Base-by-base conservation (phyloP, 2,329 filamentous ascomycete species). In the Ceratocystis cubensis region DNA sequence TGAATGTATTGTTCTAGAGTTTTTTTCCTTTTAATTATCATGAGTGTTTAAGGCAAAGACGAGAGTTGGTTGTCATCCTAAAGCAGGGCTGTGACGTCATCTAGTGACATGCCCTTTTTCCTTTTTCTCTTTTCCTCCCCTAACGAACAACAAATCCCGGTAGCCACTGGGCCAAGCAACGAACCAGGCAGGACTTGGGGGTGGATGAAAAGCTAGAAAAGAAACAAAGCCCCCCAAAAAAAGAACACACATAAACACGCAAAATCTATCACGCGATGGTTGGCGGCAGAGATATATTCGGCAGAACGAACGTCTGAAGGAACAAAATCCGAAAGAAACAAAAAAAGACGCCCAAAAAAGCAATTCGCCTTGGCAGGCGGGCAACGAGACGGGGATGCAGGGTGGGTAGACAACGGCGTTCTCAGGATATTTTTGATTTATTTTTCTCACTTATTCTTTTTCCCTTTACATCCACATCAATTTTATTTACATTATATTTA, bases 1-100 rank as follows among this genome's bases (percentile, higher is more conserved):
- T 99, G 77, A 96, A 91, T 75, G 90, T 94, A 69, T 82, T 99
- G 64, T 99, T 99, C 30, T 68, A 66, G 20, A 45, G 22, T 7
- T 28, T 48, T 20, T 20, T 6, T 25, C 20, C 22, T 59, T 37
- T 59, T 37, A 8, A n/a, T 59, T 3, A n/a, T 37, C 15, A 37
- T 5, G 17, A 59, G 17, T 33, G 25, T 59, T 57, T 20, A 30
- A 30, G 56, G 56, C n/a, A n/a, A 25, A 37, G 56, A 33, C 56
- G 15, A n/a, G 48, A 59, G 28, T 59, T 37, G 56, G 28, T 37
- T 41, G 48, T 53, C 25, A 15, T 37, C 28, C 25, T n/a, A 37
- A 33, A 59, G 56, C 30, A 30, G 56, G 56, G 30, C 33, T 13
- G 56, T 59, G 56, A 59, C 56, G 56, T 59, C 56, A 59, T 59